phyloP scores from a whole-genome alignment of 495 filamentous ascomycete genomes.

The Xylaria cubensis region DNA sequence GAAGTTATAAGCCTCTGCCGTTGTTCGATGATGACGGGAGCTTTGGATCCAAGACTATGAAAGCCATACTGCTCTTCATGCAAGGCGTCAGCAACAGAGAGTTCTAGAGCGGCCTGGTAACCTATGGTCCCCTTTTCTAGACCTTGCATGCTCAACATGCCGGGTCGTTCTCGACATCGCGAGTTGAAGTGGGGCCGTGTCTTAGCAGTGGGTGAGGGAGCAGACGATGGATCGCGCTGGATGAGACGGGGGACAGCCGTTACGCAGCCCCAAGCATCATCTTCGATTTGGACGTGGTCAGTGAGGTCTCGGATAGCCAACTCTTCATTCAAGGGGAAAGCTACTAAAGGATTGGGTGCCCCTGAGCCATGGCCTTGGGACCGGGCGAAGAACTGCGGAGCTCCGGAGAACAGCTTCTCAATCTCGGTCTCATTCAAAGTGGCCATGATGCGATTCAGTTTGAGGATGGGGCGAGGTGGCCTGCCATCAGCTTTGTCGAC shows the following conservation, averaged over 20 bases:
- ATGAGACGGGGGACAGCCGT: constrained; percentile 60
- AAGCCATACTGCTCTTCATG: constrained; percentile 60
- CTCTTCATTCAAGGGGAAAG: constrained; percentile 74
- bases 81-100: constrained; percentile 67
- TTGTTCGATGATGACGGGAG: constrained; percentile 51
- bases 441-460: constrained; percentile 60
- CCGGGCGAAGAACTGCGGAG: constrained; percentile 72
- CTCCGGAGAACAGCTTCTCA: constrained; percentile 76
- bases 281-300: constrained; percentile 64
- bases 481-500: constrained; percentile 47
- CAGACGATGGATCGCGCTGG: constrained; percentile 48
- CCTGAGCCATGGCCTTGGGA: constrained; percentile 60
- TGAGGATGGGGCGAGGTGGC: constrained; percentile 50
- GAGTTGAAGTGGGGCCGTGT: constrained; percentile 63
- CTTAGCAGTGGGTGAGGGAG: constrained; percentile 45
- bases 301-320: constrained; percentile 66
- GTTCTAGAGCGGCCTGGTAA: constrained; percentile 75
- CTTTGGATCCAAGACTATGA: constrained; percentile 50
- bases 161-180: constrained; percentile 66
- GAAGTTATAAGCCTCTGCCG: constrained; percentile 57
- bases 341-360: constrained; percentile 66
- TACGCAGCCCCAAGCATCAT: constrained; percentile 60
- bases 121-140: constrained; percentile 76
- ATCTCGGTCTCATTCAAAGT: constrained; percentile 66
- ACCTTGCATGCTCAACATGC: constrained; percentile 77